phyloP scores from a whole-genome alignment of 2,329 filamentous ascomycete species.

The Cladophialophora exuberans region DNA sequence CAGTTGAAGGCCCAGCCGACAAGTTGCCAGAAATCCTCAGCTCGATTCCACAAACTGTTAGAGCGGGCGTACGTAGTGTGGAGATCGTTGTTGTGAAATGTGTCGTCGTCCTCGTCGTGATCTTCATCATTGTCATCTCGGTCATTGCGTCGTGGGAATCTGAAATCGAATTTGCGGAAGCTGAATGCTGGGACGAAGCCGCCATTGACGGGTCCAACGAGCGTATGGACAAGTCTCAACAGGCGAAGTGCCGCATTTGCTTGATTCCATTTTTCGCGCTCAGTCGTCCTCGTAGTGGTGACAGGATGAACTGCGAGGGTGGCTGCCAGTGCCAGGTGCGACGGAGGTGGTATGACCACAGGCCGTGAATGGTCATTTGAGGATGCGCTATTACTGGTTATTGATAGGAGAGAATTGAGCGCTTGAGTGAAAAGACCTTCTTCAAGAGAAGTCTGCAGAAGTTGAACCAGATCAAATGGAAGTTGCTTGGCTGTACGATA shows the following conservation, averaged over 20 bases:
- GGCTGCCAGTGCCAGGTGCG: slow-evolving; percentile 74
- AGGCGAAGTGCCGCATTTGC: slow-evolving; percentile 70
- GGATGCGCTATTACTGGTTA: slow-evolving; percentile 59
- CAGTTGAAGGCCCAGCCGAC: slow-evolving; percentile 95
- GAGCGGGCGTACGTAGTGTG: slow-evolving; percentile 64
- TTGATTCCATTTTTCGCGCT: slow-evolving; percentile 63
- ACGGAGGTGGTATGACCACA: slow-evolving; percentile 68
- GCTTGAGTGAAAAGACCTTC: slow-evolving; percentile 71
- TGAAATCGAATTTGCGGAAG: slow-evolving; percentile 54
- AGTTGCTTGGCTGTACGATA: slow-evolving; percentile 62
- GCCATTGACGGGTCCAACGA: slow-evolving; percentile 71
- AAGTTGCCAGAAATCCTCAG: slow-evolving; percentile 84
- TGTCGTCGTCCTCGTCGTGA: slow-evolving; percentile 41
- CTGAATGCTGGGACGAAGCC: slow-evolving; percentile 71
- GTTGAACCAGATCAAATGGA: slow-evolving; percentile 65
- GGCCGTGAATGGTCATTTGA: slow-evolving; percentile 44
- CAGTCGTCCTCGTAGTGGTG: slow-evolving; percentile 72
- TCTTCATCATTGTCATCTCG: slow-evolving; percentile 37
- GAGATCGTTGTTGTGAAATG: slow-evolving; percentile 49
- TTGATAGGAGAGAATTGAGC: slow-evolving; percentile 65
- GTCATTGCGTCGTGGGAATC: slow-evolving; percentile 11
- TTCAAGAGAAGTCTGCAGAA: slow-evolving; percentile 74
- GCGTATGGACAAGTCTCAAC: slow-evolving; percentile 66
- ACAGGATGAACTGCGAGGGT: slow-evolving; percentile 82
- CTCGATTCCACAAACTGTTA: slow-evolving; percentile 72